These are phyloP conservation scores for Candida pseudoviswanathii DNA, from an alignment of 1,139 yeast species.

Conservation along the genomic window DNA sequence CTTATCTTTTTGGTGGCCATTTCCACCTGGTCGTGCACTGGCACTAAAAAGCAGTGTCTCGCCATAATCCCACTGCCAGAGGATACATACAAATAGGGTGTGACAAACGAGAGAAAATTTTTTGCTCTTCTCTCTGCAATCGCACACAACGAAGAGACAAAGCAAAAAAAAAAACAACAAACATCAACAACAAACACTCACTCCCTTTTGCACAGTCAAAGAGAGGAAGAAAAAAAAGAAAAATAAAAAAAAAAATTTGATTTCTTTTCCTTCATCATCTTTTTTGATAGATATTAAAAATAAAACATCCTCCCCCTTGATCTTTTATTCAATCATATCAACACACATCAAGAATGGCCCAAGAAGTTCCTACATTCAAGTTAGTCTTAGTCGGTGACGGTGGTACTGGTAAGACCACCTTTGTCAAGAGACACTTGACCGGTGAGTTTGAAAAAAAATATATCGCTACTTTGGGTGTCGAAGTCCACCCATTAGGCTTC, in stretches of 20 bases:
- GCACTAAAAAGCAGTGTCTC: neutral
- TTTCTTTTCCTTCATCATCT: constrained; percentile 3
- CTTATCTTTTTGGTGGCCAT: too few relatives aligned
- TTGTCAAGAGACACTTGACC: constrained; percentile 98
- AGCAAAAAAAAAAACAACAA: neutral
- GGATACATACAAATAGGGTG: neutral
- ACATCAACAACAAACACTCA: neutral
- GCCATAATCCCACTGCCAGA: neutral
- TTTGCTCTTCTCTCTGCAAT: neutral
- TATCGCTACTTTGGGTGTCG: constrained; percentile 99
- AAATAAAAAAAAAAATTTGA: neutral
- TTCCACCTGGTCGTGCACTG: neutral
- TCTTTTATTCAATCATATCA: neutral
- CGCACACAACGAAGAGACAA: neutral
- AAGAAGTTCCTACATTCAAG: constrained; percentile 96
- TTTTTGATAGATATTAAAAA: neutral
- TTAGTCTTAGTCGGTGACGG: constrained; percentile 99
- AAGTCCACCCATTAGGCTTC: constrained; percentile 98
- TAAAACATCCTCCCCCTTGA: neutral
- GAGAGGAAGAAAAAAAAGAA: neutral
- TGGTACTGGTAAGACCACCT: constrained; percentile 99
- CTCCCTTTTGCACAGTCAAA: neutral
- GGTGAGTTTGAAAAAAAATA: constrained; percentile 99
- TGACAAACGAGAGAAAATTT: neutral
- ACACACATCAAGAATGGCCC: constrained; percentile 45